A percentile compares a stretch with the other conserved stretches of the same genome.
Evolutionary conservation across 164 flowering plant genomes (phyloP).

Genomic region (Aristolochia contorta): DNA sequence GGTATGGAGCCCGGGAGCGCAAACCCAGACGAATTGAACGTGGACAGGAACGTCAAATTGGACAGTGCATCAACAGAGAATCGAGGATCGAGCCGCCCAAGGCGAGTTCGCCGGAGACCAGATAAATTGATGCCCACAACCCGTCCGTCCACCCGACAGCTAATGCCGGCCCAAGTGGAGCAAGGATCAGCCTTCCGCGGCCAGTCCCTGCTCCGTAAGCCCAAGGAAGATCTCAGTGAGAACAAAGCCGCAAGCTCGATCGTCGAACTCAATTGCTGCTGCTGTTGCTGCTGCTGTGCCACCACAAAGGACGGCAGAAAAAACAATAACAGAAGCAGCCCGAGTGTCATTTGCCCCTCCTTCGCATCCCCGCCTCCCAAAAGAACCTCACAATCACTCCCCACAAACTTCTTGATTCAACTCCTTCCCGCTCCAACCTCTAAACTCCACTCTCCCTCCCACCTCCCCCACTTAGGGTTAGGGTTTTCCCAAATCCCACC

Average conservation of each 20-base stretch:
- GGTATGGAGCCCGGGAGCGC: slow-evolving; percentile 65
- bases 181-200: slow-evolving; percentile 69
- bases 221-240: slow-evolving; percentile 64
- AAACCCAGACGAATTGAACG: slow-evolving; percentile 63
- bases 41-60: slow-evolving; percentile 37
- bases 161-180: slow-evolving; percentile 46
- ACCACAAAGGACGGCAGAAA: slow-evolving; percentile 12
- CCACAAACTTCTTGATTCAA: not conserved
- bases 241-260: slow-evolving; percentile 45
- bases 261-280: slow-evolving; percentile 9
- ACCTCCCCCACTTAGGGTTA: not conserved
- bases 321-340: slow-evolving; percentile 5
- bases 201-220: slow-evolving; percentile 75
- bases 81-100: slow-evolving; percentile 32
- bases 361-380: no score
- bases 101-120: slow-evolving; percentile 46
- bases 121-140: slow-evolving; percentile 44
- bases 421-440: not conserved
- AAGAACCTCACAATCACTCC: no score
- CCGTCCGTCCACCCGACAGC: slow-evolving; percentile 34
- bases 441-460: not conserved
- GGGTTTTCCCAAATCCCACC: no score
- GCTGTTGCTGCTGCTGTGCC: slow-evolving; percentile 5
- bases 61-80: slow-evolving; percentile 51
- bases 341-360: not conserved